Evolutionary conservation across 495 filamentous ascomycete species (phyloP), one percentile per base, ranked within the genome.

Genomic region (Delitschia confertaspora): DNA sequence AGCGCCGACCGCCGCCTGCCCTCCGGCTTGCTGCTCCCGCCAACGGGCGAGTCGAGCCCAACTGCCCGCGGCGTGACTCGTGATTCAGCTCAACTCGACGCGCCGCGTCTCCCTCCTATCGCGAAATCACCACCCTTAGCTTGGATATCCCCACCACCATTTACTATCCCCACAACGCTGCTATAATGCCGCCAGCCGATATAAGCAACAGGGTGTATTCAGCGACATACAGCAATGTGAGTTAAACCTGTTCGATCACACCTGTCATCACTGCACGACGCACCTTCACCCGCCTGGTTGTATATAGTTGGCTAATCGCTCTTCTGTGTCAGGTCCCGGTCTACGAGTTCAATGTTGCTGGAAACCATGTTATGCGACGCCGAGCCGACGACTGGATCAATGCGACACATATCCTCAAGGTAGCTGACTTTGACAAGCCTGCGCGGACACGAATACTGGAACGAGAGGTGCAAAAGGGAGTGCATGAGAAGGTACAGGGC

Each of bases 401-500:
- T 69, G 88, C 88, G 19, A 95, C 88, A 30, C 88, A 95, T 61
- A 93, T 95, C 39, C 72, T 95, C 22, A 96, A 96, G 62, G 83
- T 82, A 14, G 82, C 82, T 34, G 79, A 78, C 29, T 82, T 77
- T 51, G 82, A 86, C 55, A 98, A 98, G 65, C 89, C 91, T 5
- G 84, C 88, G 9, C 73, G 91, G 55, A 98, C 91, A 21, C 70
- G 91, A 46, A 95, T 98, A 42, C 75, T 98, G 11, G 91, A 98
- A 67, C 76, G 93, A 34, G 93, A 98, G 52, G 89, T 98, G 1
- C 91, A 98, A 60, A 93, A 94, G 61, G 89, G 88, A 7, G 70
- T 80, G 6, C 91, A 98, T 65, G 89, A 96, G 65, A 98, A 98
- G 65, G 83, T 98, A 2, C 91, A 98, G 57, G 91, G 91, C 48